These are phyloP conservation scores for Megacollybia platyphylla DNA, from an alignment of 1,284 basidiomycete species.

Conservation along the genomic window DNA sequence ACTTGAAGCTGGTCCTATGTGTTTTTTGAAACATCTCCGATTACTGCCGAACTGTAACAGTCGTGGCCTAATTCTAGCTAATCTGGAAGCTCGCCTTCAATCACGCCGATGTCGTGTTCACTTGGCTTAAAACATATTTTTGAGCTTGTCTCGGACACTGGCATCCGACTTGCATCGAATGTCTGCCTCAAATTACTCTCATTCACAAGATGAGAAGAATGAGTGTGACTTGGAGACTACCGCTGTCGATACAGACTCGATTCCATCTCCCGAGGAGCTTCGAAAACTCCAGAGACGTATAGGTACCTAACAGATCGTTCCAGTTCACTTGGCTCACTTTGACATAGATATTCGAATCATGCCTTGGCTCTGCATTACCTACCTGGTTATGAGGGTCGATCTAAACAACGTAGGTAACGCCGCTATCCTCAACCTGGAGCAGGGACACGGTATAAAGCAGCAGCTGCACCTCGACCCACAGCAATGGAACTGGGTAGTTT, in stretches of 20 bases:
- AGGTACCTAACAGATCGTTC: background rate
- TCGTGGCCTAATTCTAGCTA: too few species aligned
- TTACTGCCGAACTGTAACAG: too few species aligned
- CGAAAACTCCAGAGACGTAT: background rate
- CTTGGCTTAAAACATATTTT: too few species aligned
- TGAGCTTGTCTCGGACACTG: too few species aligned
- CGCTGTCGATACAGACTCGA: background rate
- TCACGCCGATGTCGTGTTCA: too few species aligned
- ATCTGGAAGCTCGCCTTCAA: too few species aligned
- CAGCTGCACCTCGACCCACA: conserved; percentile 9
- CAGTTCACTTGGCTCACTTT: background rate
- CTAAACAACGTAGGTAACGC: conserved; percentile 11
- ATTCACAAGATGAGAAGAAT: too few species aligned
- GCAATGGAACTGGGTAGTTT: conserved; percentile 11
- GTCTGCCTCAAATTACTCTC: too few species aligned
- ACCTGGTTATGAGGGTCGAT: conserved; percentile 11
- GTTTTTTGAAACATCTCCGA: too few species aligned
- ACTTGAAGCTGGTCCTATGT: too few species aligned
- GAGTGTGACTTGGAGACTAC: background rate
- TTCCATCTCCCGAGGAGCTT: background rate
- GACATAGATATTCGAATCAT: conserved; percentile 1
- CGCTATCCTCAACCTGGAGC: conserved; percentile 11
- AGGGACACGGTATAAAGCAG: conserved; percentile 9
- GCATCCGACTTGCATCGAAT: too few species aligned
- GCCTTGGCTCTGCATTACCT: conserved; percentile 6